Base-by-base conservation (phyloP, 305 asterid species). In the Fraxinus baroniana region DNA sequence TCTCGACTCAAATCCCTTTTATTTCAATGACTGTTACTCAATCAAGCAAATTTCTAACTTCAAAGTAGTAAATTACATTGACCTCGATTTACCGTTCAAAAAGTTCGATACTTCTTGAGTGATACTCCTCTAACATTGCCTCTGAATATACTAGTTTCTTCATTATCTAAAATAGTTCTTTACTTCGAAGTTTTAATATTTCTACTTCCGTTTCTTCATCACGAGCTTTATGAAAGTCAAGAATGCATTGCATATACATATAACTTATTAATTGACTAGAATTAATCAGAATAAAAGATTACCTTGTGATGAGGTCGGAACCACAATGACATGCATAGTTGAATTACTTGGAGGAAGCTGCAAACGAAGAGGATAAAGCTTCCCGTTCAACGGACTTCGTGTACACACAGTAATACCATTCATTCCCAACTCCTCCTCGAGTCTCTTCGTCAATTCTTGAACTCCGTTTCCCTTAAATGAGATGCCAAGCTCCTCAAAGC, bases 271-370 rank as follows among this genome's bases (percentile, higher is more conserved):
- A 52, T 17, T n/a, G 4, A 30, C 26, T 4, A 28, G 74, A 32
- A 46, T 26, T 33, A 55, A 24, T 12, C 68, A 79, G 74, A 62
- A 20, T 0, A 46, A 41, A 80, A 82, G 81, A 68, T 88, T 55
- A 91, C 97, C 98, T 84, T 80, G 86, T 7, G 92, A 85, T 6
- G 95, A 81, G 7, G 94, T 89, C 49, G 94, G 94, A 84, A 93
- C 90, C 28, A 95, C 86, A 74, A 94, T 84, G 71, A 95, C 91
- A 66, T 93, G 90, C 96, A 95, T 94, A 7, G 89, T 84, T 0
- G 94, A 81, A 76, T 93, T 93, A 73, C 93, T 94, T 49, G 99
- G 99, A 74, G 99, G 99, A 88, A 95, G 97, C 84, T 93, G 97
- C 89, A 95, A 82, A 73, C 49, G 49, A 41, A 41, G 15, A 41